These are phyloP conservation scores for Ilyonectria sp. DNA, from an alignment of 2,329 filamentous ascomycete genomes.

Conservation along the genomic window DNA sequence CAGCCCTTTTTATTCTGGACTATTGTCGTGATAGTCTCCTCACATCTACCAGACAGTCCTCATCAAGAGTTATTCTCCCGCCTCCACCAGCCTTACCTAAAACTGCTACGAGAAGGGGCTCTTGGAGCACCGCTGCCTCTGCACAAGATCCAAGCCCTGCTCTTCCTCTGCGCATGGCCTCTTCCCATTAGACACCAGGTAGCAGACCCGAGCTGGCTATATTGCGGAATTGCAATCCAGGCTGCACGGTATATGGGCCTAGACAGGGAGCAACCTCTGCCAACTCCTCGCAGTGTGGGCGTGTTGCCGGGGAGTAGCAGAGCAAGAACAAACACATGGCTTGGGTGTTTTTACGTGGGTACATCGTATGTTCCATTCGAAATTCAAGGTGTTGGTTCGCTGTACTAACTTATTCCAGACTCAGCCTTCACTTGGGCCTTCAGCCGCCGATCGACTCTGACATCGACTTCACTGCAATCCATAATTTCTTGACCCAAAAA, in stretches of 20 bases:
- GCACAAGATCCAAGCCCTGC: slow-evolving; percentile 36
- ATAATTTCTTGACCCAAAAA: slow-evolving; percentile 28
- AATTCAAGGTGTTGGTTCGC: background rate
- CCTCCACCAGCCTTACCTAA: slow-evolving; percentile 21
- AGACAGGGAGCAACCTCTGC: slow-evolving; percentile 36
- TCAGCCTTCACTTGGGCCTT: slow-evolving; percentile 35
- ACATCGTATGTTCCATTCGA: slow-evolving; percentile 31
- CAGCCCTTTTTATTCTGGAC: slow-evolving; percentile 42
- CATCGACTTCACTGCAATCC: slow-evolving; percentile 31
- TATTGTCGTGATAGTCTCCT: slow-evolving; percentile 31
- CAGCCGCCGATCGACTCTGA: slow-evolving; percentile 34
- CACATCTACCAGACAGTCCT: slow-evolving; percentile 8
- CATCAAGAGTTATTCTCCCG: slow-evolving; percentile 4
- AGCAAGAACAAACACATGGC: slow-evolving; percentile 38
- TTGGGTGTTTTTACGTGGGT: slow-evolving; percentile 32
- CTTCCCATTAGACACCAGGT: slow-evolving; percentile 28
- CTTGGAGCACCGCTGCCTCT: slow-evolving; percentile 33
- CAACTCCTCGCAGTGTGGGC: slow-evolving; percentile 25
- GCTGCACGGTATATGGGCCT: slow-evolving; percentile 38
- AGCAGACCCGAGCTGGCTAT: slow-evolving; percentile 35
- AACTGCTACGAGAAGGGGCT: slow-evolving; percentile 28
- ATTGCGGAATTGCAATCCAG: slow-evolving; percentile 38
- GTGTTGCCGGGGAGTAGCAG: slow-evolving; percentile 28
- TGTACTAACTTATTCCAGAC: slow-evolving; percentile 9
- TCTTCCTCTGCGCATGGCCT: slow-evolving; percentile 37